These are phyloP conservation scores for Moesziomyces aphidis DNA, from an alignment of 1,284 basidiomycete genomes.

Conservation along the genomic window DNA sequence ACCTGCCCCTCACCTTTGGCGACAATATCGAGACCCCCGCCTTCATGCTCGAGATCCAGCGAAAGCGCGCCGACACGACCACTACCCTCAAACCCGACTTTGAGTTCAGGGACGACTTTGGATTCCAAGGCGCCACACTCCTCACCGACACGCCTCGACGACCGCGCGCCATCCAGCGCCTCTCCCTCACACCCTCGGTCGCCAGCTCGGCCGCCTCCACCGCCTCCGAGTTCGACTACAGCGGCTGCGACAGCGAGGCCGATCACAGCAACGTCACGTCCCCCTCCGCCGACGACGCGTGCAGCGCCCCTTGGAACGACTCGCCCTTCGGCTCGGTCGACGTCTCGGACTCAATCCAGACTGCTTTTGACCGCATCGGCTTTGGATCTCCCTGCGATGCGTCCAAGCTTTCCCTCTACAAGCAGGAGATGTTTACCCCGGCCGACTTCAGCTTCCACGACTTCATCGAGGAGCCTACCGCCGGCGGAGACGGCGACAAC, in stretches of 20 bases:
- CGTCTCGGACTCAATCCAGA: conserved; percentile 29
- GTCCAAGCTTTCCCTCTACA: conserved; percentile 10
- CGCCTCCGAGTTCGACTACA: conserved; percentile 51
- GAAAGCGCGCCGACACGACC: conserved; percentile 49
- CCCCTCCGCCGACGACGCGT: conserved; percentile 27
- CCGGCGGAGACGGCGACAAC: conserved; percentile 10
- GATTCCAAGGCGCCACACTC: conserved; percentile 19
- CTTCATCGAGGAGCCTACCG: conserved; percentile 51
- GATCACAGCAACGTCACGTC: conserved; percentile 34
- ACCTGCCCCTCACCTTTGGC: conserved; percentile 40
- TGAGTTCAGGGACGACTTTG: conserved; percentile 26
- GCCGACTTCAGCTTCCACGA: conserved; percentile 55
- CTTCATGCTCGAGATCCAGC: conserved; percentile 48
- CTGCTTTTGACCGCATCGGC: conserved; percentile 38
- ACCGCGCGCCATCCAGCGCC: conserved; percentile 45
- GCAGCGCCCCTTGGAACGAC: conserved; percentile 17
- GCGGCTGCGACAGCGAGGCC: conserved; percentile 41
- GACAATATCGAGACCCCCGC: conserved; percentile 31
- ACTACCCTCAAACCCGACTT: conserved; percentile 55
- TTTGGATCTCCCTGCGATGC: conserved; percentile 32
- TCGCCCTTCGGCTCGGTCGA: conserved; percentile 21
- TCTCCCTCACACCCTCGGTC: conserved; percentile 51
- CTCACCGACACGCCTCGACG: conserved; percentile 43
- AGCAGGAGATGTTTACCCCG: conserved; percentile 12
- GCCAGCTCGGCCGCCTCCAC: conserved; percentile 56